Percentiles rank a stretch among this genome's conserved stretches.
These are phyloP conservation scores for Pisolithus marmoratus DNA, from an alignment of 768 basidiomycete species.

Conservation along the genomic window DNA sequence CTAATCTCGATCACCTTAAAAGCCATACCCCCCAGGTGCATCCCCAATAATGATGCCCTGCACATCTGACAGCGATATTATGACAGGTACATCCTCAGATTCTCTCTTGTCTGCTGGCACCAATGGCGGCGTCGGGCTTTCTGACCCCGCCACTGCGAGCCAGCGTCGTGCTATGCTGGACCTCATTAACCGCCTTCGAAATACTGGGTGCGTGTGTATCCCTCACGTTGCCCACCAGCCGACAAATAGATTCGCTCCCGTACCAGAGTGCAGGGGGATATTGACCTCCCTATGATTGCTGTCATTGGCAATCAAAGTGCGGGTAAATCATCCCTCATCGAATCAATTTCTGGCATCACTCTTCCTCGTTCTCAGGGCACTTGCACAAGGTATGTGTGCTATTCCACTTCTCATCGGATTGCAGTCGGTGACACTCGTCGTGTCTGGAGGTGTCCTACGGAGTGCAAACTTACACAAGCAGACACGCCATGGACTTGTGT, in stretches of 20 bases:
- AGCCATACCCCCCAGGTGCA: too few species aligned
- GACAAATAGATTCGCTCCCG: constrained; percentile 1
- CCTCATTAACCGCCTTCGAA: constrained; percentile 52
- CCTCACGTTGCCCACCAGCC: neutral
- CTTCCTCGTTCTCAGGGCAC: constrained; percentile 70
- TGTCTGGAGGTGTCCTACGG: constrained; percentile 46
- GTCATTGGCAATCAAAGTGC: constrained; percentile 71
- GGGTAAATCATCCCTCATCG: constrained; percentile 74
- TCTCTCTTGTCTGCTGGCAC: too few species aligned
- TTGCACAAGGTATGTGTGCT: constrained; percentile 53
- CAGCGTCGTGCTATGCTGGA: constrained; percentile 50
- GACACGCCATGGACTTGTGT: constrained; percentile 42
- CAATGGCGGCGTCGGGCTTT: constrained; percentile 40
- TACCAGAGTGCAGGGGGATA: constrained; percentile 61
- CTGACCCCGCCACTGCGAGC: constrained; percentile 38
- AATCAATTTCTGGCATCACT: constrained; percentile 68
- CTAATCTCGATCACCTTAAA: too few species aligned
- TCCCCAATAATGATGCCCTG: too few species aligned
- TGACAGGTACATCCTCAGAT: too few species aligned
- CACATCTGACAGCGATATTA: too few species aligned
- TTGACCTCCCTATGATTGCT: constrained; percentile 68
- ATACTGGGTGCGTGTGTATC: constrained; percentile 44
- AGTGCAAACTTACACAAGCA: constrained; percentile 46
- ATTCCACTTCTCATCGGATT: neutral
- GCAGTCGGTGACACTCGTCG: neutral